These are phyloP conservation scores for Yamadazyma atmosphaerica DNA, from an alignment of 1,139 yeast genomes.

Conservation along the genomic window DNA sequence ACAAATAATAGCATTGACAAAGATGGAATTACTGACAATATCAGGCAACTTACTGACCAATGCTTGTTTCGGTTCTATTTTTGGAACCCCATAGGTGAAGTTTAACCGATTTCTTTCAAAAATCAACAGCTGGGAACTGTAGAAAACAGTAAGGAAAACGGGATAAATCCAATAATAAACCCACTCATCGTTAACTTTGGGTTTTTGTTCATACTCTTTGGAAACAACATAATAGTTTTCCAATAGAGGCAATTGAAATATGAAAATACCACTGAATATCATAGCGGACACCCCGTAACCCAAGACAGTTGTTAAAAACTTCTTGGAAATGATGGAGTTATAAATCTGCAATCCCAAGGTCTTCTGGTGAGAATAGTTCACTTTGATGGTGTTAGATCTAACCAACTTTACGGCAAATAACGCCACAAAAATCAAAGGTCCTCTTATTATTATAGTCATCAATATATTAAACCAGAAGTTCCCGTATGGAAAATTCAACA, in stretches of 20 bases:
- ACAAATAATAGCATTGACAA: constrained; percentile 30
- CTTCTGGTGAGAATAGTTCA: constrained; percentile 50
- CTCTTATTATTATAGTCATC: constrained; percentile 25
- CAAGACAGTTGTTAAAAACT: constrained; percentile 33
- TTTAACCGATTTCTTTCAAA: constrained; percentile 62
- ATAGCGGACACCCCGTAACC: constrained; percentile 42
- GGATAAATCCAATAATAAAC: constrained; percentile 51
- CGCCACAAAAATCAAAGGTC: constrained; percentile 32
- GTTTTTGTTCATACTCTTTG: constrained; percentile 51
- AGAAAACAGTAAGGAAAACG: constrained; percentile 41
- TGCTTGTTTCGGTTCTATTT: constrained; percentile 41
- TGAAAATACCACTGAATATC: constrained; percentile 27
- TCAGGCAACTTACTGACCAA: constrained; percentile 32
- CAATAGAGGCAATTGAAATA: constrained; percentile 28
- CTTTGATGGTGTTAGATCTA: constrained; percentile 52
- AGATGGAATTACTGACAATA: constrained; percentile 36
- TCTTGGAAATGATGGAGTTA: constrained; percentile 45
- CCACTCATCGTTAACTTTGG: constrained; percentile 62
- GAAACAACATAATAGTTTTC: constrained; percentile 37
- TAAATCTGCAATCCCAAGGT: constrained; percentile 50
- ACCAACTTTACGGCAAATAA: constrained; percentile 43
- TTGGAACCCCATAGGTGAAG: constrained; percentile 47
- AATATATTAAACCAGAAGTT: constrained; percentile 33
- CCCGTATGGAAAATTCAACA: constrained; percentile 29
- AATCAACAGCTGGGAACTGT: constrained; percentile 53